Percentiles rank a stretch among this genome's conserved stretches.
phyloP scores from a whole-genome alignment of 768 basidiomycete species.

The Phlebiopsis gigantea region DNA sequence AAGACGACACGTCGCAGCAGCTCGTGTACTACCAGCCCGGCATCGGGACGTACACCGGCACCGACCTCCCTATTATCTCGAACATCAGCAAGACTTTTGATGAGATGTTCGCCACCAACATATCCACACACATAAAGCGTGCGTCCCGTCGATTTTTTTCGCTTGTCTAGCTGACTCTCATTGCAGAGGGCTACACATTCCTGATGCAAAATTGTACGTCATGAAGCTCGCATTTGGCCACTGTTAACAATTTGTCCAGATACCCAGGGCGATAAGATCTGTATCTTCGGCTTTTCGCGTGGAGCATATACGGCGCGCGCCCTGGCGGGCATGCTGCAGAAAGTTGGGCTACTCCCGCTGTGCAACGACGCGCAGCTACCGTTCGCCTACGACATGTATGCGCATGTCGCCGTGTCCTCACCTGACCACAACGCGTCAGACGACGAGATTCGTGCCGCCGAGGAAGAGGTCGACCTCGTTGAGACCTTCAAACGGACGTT shows the following conservation, averaged over 20 bases:
- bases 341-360: constrained; percentile 27
- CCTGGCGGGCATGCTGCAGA: constrained; percentile 29
- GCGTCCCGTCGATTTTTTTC: constrained; percentile 10
- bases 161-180: not conserved
- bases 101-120: constrained; percentile 43
- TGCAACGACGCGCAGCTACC: constrained; percentile 26
- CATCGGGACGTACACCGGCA: constrained; percentile 45
- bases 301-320: constrained; percentile 59
- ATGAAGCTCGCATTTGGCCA: not conserved
- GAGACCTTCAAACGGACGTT: constrained; percentile 40
- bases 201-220: constrained; percentile 51
- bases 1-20: constrained; percentile 51
- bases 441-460: constrained; percentile 6
- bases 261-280: constrained; percentile 50
- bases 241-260: constrained; percentile 25
- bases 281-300: constrained; percentile 64
- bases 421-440: not conserved
- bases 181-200: constrained; percentile 48
- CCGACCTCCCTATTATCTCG: constrained; percentile 31
- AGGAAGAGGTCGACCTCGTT: constrained; percentile 13
- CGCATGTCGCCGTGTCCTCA: not conserved
- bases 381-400: constrained; percentile 27
- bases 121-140: constrained; percentile 47
- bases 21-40: constrained; percentile 68
- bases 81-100: constrained; percentile 41